phyloP scores from a whole-genome alignment of 345 rosid species.

The Eucalyptus camaldulensis region DNA sequence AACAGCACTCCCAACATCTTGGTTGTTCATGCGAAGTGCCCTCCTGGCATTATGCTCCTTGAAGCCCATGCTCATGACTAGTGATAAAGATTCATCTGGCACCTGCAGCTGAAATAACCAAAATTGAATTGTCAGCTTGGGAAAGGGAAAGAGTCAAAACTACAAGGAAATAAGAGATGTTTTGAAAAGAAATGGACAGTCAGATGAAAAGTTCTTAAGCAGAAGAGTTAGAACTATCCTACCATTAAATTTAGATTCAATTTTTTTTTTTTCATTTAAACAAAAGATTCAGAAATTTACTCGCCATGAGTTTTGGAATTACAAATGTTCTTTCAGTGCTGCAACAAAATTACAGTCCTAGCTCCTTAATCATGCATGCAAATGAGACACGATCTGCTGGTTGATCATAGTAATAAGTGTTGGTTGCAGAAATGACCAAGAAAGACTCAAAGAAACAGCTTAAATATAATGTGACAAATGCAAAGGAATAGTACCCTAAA shows the following conservation, averaged over 20 bases:
- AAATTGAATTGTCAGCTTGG: neutral
- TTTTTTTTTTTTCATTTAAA: neutral
- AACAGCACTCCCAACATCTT: slow-evolving; percentile 62
- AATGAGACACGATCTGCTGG: neutral
- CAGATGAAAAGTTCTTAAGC: neutral
- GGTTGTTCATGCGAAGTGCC: slow-evolving; percentile 73
- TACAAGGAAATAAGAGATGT: neutral
- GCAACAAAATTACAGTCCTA: neutral
- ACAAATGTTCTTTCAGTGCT: neutral
- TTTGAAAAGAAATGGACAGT: neutral
- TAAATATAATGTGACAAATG: neutral
- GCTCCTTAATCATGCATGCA: neutral
- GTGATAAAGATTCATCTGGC: slow-evolving; percentile 64
- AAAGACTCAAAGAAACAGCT: neutral
- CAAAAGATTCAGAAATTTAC: neutral
- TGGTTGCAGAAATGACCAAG: neutral
- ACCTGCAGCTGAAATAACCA: slow-evolving; percentile 56
- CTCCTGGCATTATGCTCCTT: slow-evolving; percentile 59
- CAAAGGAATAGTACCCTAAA: neutral
- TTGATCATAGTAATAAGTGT: neutral
- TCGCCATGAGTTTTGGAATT: neutral
- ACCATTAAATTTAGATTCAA: neutral
- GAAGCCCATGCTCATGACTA: slow-evolving; percentile 86
- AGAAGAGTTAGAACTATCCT: neutral
- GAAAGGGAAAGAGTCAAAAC: neutral